phyloP scores from a whole-genome alignment of 2,329 filamentous ascomycete genomes.

The Aureobasidium sp. region DNA sequence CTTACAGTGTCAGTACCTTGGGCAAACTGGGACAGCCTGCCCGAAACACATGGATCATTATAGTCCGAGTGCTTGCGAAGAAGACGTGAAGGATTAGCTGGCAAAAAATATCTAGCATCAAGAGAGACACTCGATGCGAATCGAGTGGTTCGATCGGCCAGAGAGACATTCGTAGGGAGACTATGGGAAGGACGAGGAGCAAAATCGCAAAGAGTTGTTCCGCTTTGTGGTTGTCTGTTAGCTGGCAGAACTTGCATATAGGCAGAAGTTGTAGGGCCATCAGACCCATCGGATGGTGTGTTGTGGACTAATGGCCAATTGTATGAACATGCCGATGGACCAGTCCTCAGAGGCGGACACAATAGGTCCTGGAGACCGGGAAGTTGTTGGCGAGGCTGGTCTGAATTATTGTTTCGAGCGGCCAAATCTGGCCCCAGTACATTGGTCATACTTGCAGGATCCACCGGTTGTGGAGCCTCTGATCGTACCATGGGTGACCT shows the following conservation, averaged over 20 bases:
- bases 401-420: background rate
- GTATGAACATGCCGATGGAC: slow-evolving; percentile 3
- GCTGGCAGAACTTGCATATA: slow-evolving; percentile 1
- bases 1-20: background rate
- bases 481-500: slow-evolving; percentile 3
- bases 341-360: slow-evolving; percentile 17
- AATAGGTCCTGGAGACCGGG: slow-evolving; percentile 22
- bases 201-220: background rate
- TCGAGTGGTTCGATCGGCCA: background rate
- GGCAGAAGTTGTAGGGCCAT: too few relatives aligned
- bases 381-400: slow-evolving; percentile 18
- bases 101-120: background rate
- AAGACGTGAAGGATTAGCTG: background rate
- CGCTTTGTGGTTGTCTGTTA: too few relatives aligned
- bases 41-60: background rate
- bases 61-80: slow-evolving; percentile 8
- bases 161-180: slow-evolving; percentile 10
- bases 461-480: slow-evolving; percentile 16
- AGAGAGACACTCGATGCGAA: background rate
- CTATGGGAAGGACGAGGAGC: slow-evolving; percentile 16
- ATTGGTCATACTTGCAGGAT: slow-evolving; percentile 8
- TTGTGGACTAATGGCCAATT: slow-evolving; percentile 20
- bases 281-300: too few relatives aligned
- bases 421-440: slow-evolving; percentile 5
- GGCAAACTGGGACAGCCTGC: background rate